Conservation (phyloP, 345 rosid genomes). For the Nephelium lappaceum region DNA sequence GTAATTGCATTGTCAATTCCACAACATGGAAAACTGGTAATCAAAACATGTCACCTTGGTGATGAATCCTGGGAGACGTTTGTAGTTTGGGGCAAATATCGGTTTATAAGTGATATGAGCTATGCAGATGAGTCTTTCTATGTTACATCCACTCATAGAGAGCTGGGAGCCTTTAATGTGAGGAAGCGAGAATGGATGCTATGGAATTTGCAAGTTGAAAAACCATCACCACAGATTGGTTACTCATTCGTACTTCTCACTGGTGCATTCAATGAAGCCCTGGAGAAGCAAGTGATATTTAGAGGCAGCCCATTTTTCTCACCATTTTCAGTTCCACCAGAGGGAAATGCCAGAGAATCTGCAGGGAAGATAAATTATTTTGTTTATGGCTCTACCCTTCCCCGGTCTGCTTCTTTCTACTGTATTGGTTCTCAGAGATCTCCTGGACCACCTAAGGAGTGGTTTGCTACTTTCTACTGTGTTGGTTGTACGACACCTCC, state of each 20-base stretch:
- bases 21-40: not conserved
- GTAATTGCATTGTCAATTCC: not conserved
- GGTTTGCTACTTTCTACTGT: too few species aligned
- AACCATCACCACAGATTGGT: too few species aligned
- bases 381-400: not conserved
- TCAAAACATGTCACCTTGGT: not conserved
- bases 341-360: not conserved
- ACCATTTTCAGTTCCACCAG: not conserved
- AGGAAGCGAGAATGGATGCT: not conserved
- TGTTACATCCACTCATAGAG: not conserved
- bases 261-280: not conserved
- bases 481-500: too few species aligned
- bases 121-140: not conserved
- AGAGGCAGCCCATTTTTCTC: not conserved
- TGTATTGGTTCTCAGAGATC: too few species aligned
- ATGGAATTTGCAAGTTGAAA: not conserved
- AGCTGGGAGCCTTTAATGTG: not conserved
- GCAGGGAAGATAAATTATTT: not conserved
- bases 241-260: not conserved
- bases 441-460: too few species aligned
- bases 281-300: not conserved
- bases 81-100: too few species aligned
- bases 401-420: not conserved
- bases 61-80: not conserved
- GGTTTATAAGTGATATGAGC: too few species aligned